A percentile compares a stretch with the other conserved stretches of the same genome.
Evolutionary conservation across 257 asterid genomes (phyloP).

Genomic region (Knoxia roxburghii): DNA sequence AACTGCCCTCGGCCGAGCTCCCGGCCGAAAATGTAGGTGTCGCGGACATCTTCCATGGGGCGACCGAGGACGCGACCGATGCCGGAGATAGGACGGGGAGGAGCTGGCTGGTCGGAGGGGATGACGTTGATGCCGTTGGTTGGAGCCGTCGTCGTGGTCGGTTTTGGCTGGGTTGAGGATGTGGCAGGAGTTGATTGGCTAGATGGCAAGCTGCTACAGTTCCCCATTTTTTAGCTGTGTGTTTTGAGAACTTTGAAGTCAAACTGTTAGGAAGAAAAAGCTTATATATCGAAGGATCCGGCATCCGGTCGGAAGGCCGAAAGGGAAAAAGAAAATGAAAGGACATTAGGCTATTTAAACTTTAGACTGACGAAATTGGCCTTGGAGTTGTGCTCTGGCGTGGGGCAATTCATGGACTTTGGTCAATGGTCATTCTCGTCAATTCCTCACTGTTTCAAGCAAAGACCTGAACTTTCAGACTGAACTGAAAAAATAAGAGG

Average conservation of each 20-base stretch:
- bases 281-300: background rate
- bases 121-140: constrained; percentile 44
- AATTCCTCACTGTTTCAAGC: background rate
- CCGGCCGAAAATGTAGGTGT: constrained; percentile 62
- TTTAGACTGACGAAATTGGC: constrained; percentile 5
- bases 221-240: constrained; percentile 44
- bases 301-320: background rate
- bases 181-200: constrained; percentile 25
- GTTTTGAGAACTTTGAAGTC: constrained; percentile 32
- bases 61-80: constrained; percentile 74
- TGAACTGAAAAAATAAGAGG: too few relatives aligned
- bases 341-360: background rate
- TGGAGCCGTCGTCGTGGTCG: constrained; percentile 21
- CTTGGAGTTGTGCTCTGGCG: background rate
- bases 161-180: constrained; percentile 3
- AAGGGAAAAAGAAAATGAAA: background rate
- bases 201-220: constrained; percentile 41
- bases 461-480: too few relatives aligned
- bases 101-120: constrained; percentile 51
- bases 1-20: constrained; percentile 91
- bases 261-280: background rate
- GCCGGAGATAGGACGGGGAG: constrained; percentile 56
- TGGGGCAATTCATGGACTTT: too few relatives aligned
- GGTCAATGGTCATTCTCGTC: background rate
- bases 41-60: constrained; percentile 61